Percentiles rank a stretch among this genome's conserved stretches.
Evolutionary conservation across 306 rosid species (phyloP).

Genomic region (Quercus ilex): DNA sequence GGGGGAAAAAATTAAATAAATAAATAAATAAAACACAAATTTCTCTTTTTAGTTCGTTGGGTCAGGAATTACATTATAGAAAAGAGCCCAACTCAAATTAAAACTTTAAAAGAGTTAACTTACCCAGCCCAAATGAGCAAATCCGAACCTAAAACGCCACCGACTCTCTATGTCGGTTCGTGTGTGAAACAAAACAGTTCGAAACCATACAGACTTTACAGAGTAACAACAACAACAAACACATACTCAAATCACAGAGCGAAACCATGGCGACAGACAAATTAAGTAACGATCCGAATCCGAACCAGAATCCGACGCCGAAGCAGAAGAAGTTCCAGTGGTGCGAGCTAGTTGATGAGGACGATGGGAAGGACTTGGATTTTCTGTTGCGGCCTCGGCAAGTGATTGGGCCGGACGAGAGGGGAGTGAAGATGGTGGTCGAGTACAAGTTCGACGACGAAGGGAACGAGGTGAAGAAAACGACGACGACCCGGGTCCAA

Average conservation of each 20-base stretch:
- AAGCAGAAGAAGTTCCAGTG: conserved; percentile 42
- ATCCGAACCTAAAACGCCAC: too few species aligned
- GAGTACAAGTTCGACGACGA: conserved; percentile 81
- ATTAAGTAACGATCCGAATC: background rate
- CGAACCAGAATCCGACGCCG: background rate
- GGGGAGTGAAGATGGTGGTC: conserved; percentile 67
- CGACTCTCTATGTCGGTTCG: too few species aligned
- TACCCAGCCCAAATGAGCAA: too few species aligned
- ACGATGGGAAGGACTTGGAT: conserved; percentile 74
- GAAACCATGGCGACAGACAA: background rate
- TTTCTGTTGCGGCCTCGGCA: conserved; percentile 76
- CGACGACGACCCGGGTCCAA: conserved; percentile 64
- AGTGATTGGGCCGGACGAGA: conserved; percentile 79
- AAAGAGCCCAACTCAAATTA: too few species aligned
- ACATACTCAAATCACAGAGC: background rate
- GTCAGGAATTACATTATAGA: too few species aligned
- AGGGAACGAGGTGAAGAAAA: conserved; percentile 76
- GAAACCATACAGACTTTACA: too few species aligned
- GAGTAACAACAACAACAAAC: too few species aligned
- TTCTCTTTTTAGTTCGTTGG: too few species aligned
- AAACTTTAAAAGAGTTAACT: too few species aligned
- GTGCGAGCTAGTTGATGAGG: conserved; percentile 68
- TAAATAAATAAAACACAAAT: too few species aligned
- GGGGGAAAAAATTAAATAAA: too few species aligned
- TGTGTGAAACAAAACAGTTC: too few species aligned